phyloP scores from a whole-genome alignment of 768 basidiomycete genomes.

The Xerocomellus chrysenteron region DNA sequence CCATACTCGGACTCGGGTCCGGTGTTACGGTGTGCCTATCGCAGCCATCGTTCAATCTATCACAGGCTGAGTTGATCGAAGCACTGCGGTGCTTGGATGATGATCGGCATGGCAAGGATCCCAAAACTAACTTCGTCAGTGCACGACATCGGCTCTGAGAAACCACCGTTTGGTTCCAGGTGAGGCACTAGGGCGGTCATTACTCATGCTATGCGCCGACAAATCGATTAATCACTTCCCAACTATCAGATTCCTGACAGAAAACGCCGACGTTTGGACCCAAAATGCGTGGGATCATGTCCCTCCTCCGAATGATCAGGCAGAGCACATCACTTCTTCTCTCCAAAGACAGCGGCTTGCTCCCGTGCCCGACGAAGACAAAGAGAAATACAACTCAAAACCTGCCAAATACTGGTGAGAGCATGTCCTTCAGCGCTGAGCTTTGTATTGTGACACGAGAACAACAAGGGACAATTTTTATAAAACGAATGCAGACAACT shows the following conservation, averaged over 20 bases:
- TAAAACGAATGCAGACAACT: conserved; percentile 78
- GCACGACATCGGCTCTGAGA: conserved; percentile 51
- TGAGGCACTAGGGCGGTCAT: conserved; percentile 20
- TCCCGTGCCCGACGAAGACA: conserved; percentile 75
- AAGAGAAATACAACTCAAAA: conserved; percentile 67
- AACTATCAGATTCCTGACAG: conserved; percentile 59
- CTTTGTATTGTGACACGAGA: conserved; percentile 22
- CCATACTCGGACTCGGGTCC: background rate
- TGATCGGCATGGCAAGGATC: conserved; percentile 18
- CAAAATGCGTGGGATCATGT: conserved; percentile 95
- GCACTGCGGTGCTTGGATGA: background rate
- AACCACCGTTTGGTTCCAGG: conserved; percentile 75
- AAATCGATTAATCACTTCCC: background rate
- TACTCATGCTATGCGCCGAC: background rate
- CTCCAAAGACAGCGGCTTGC: conserved; percentile 66
- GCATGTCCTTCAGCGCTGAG: conserved; percentile 25
- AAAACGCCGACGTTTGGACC: conserved; percentile 73
- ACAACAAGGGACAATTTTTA: conserved; percentile 88
- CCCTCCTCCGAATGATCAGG: conserved; percentile 78
- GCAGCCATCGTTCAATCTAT: background rate
- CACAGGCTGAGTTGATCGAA: background rate
- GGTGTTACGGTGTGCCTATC: background rate
- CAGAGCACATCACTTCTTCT: conserved; percentile 65
- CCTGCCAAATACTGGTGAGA: conserved; percentile 71
- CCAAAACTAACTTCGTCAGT: conserved; percentile 59